Evolutionary conservation across 23 red algal species (phyloP).

Genomic region (Cyanidiococcus yangmingshanensis): DNA sequence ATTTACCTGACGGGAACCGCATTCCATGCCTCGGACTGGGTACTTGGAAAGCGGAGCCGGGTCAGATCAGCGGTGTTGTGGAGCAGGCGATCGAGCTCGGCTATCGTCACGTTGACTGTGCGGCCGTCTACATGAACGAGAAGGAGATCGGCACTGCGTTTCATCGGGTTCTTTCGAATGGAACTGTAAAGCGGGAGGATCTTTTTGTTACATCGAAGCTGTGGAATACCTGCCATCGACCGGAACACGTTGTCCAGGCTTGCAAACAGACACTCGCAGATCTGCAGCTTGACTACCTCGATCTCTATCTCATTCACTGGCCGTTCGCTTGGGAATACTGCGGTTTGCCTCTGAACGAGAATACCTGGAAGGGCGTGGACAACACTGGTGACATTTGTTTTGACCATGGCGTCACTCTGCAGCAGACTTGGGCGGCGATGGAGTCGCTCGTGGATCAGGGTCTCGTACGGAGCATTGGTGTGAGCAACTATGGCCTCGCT

Average conservation of each 20-base stretch:
- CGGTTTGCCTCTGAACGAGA: conserved; percentile 50
- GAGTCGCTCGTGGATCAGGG: conserved; percentile 46
- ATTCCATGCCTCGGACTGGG: conserved; percentile 69
- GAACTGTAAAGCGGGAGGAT: conserved; percentile 30
- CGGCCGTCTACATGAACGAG: conserved; percentile 75
- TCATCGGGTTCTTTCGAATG: conserved; percentile 32
- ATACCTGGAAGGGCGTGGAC: conserved; percentile 31
- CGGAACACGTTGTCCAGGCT: conserved; percentile 52
- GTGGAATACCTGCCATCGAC: conserved; percentile 77
- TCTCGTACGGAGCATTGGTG: conserved; percentile 54
- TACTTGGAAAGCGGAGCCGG: conserved; percentile 76
- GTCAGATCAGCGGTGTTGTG: conserved; percentile 46
- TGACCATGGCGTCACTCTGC: conserved; percentile 36
- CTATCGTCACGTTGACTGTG: conserved; percentile 89
- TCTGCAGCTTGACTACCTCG: conserved; percentile 67
- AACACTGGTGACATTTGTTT: conserved; percentile 30
- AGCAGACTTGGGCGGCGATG: conserved; percentile 70
- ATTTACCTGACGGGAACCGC: neutral
- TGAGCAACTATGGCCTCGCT: conserved; percentile 53
- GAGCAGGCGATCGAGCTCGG: conserved; percentile 47
- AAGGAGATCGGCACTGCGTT: conserved; percentile 60
- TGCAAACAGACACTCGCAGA: conserved; percentile 48
- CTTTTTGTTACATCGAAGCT: conserved; percentile 68
- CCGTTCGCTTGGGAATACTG: conserved; percentile 50
- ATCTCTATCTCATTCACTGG: conserved; percentile 71